Evolutionary conservation across 495 filamentous ascomycete genomes (phyloP), one percentile per base, ranked within the genome.

Genomic region (Penicillium dipodomyicola): DNA sequence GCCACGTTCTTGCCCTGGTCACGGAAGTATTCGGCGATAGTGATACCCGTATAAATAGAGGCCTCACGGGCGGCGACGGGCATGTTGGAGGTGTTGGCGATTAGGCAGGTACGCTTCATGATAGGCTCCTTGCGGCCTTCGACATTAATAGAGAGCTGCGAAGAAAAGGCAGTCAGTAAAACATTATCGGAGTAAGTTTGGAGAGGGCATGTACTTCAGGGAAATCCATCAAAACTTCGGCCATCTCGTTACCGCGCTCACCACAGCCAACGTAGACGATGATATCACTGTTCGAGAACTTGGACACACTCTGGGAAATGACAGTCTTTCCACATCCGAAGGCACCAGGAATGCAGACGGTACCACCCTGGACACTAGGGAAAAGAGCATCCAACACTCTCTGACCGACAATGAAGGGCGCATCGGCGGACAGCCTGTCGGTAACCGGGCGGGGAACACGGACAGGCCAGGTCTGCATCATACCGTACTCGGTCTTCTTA

Each of bases 381-480:
- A 96, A 99, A n/a, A 99, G 84, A 67, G 94, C 88, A 71, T 99
- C 94, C 64, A 97, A 79, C 65, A 99, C 94, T 70, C 94, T 84
- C 79, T 97, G 94, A 17, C 94, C 94, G 67, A 97, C 94, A 64
- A 99, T 83, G 76, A 97, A 92, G 33, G 95, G 94, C 60, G 84
- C 81, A 73, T 91, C 81, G 60, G 92, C 89, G 23, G 91, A 84
- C 56, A 95, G 83, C 76, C 91, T 96, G 80, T 97, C 95, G 55
- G 84, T 89, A 19, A 86, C 84, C 15, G 94, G 94, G 60, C 94
- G 86, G 43, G 95, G 91, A 35, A 94, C 94, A 79, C 94, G 93
- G 54, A 97, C 94, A n/a, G 94, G 94, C 94, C 94, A 99, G 56
- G 87, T 87, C 72, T 99, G 94, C 93, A 97, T 96, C 94, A 99